These are phyloP conservation scores for Talaromyces ruber DNA, from an alignment of 495 filamentous ascomycete genomes.

Conservation along the genomic window DNA sequence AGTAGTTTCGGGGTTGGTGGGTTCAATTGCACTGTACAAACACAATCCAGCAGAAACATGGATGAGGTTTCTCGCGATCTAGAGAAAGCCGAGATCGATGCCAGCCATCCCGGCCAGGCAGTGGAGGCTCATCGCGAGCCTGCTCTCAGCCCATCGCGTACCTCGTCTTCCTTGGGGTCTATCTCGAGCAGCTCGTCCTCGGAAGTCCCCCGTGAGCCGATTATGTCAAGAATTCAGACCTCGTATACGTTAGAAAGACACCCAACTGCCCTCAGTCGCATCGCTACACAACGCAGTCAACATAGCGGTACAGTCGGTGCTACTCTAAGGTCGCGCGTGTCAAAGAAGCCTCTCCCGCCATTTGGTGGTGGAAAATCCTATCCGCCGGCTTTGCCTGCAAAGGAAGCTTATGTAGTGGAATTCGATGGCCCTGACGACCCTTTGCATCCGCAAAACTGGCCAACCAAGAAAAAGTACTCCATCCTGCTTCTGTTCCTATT, in stretches of 20 bases:
- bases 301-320: conserved; percentile 69
- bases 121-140: background rate
- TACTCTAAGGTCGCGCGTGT: conserved; percentile 38
- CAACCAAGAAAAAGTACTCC: conserved; percentile 61
- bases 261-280: conserved; percentile 66
- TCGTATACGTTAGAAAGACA: conserved; percentile 61
- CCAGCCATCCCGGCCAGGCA: conserved; percentile 9
- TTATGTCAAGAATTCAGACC: conserved; percentile 54
- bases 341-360: conserved; percentile 46
- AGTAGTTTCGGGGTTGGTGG: background rate
- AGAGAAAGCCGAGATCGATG: conserved; percentile 25
- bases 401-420: conserved; percentile 82
- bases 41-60: conserved; percentile 16
- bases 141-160: background rate
- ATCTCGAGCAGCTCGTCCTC: conserved; percentile 6
- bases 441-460: conserved; percentile 78
- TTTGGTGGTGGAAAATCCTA: conserved; percentile 72
- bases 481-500: background rate
- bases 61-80: conserved; percentile 25
- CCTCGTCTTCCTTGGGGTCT: conserved; percentile 12
- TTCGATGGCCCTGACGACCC: conserved; percentile 76
- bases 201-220: conserved; percentile 7
- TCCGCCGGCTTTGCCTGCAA: conserved; percentile 61
- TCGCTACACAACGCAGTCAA: conserved; percentile 65
- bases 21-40: background rate